Evolutionary conservation across 129 eudicot species (phyloP), one percentile per base, ranked within the genome.

Genomic region (Flaveria robusta): DNA sequence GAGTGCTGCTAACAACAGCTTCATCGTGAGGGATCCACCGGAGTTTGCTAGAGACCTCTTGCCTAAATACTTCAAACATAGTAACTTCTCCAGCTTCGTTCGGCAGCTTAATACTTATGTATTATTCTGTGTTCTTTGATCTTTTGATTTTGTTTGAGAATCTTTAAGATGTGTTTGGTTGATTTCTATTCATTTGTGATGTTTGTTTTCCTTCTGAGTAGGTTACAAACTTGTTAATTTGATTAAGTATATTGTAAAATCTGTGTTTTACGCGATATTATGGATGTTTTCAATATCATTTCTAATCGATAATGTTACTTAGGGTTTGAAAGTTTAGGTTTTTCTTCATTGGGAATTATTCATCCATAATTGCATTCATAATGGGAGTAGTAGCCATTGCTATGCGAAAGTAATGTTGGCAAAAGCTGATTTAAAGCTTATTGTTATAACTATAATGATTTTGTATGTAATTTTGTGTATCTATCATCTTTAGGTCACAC

Each of bases 21-120:
- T 70, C 41, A 62, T 79, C 20, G 77, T 71, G 1, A 42, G 43
- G 5, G 77, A 79, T 20, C 72, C 71, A n/a, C 71, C 72, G 24
- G 72, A 60, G 70, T 71, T 70, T 9, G 55, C 77, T 47, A 70
- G 39, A 34, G 14, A 18, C 10, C 66, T 79, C 5, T 79, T 71
- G 77, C 82, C 77, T 10, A 79, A 60, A 39, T 60, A 72, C 18
- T 79, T 79, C 22, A 62, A 72, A 16, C 82, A 79, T 45, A 79
- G 65, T 22, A 72, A 70, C 31, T 79, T 70, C 15, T 72, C 82
- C 18, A 79, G 77, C 77, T 70, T 70, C n/a, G 77, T 72, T 31
- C 77, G 77, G 2, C 77, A 79, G 71, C 77, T 79, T 22, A 70
- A 60, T 55, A 70, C 82, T 79, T 79, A 70, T 3, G 72, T 70